Percentiles rank a stretch among this genome's conserved stretches.
These are phyloP conservation scores for Saturnispora bothae DNA, from an alignment of 805 yeast species.

Conservation along the genomic window DNA sequence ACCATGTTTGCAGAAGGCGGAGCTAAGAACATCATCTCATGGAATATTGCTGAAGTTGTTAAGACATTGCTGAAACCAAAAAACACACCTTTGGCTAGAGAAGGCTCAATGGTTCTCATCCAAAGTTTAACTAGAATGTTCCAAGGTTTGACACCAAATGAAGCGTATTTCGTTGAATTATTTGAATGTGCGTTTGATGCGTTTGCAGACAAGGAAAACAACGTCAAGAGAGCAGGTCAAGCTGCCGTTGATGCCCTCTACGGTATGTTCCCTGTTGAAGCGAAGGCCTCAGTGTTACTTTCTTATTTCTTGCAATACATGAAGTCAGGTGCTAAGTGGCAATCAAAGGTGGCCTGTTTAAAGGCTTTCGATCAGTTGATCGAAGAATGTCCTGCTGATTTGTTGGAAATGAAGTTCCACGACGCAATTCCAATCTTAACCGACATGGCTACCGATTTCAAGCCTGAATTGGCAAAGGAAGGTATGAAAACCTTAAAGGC, in stretches of 20 bases:
- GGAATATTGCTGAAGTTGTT: constrained; percentile 56
- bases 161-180: constrained; percentile 59
- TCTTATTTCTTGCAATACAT: constrained; percentile 54
- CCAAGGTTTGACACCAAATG: constrained; percentile 61
- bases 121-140: constrained; percentile 45
- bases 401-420: constrained; percentile 71
- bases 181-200: constrained; percentile 58
- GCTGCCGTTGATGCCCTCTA: constrained; percentile 60
- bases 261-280: constrained; percentile 66
- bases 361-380: constrained; percentile 61
- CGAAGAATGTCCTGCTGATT: constrained; percentile 74
- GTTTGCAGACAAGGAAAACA: constrained; percentile 77
- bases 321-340: constrained; percentile 85
- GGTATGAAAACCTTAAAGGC: constrained; percentile 62
- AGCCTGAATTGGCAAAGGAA: constrained; percentile 85
- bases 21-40: constrained; percentile 40
- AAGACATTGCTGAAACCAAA: constrained; percentile 64
- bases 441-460: constrained; percentile 87
- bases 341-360: constrained; percentile 74
- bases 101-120: constrained; percentile 57
- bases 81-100: constrained; percentile 64
- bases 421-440: constrained; percentile 76
- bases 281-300: constrained; percentile 60
- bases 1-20: constrained; percentile 35
- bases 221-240: constrained; percentile 80